These are phyloP conservation scores for Heritiera fomes DNA, from an alignment of 345 rosid species.

Conservation along the genomic window DNA sequence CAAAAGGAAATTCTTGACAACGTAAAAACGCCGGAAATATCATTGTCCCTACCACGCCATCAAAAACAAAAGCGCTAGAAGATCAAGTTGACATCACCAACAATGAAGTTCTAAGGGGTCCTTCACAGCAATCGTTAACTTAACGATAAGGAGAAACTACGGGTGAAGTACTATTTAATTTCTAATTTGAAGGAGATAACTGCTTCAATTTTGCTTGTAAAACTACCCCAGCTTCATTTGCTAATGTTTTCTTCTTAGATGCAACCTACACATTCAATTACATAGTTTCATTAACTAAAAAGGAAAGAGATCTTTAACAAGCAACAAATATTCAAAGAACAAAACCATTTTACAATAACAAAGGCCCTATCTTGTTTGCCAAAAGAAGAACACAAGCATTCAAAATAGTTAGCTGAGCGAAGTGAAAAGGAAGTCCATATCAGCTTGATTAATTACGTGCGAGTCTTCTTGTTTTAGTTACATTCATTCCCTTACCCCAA, in stretches of 20 bases:
- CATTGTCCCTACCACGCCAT: neutral
- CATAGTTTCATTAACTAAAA: neutral
- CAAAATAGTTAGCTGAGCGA: neutral
- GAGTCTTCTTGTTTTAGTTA: neutral
- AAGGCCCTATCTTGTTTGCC: neutral
- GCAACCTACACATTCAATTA: constrained; percentile 63
- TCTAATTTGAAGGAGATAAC: constrained; percentile 41
- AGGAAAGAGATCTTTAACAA: neutral
- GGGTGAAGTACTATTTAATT: no score
- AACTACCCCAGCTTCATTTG: constrained; percentile 78
- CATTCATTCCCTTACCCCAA: neutral
- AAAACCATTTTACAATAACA: neutral
- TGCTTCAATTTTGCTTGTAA: constrained; percentile 77
- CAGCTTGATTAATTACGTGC: neutral
- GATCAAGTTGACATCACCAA: constrained; percentile 14
- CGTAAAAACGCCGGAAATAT: neutral
- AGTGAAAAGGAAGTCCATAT: neutral
- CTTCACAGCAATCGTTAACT: neutral
- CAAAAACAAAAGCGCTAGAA: neutral
- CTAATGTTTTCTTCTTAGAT: constrained; percentile 77
- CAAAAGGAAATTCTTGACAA: neutral
- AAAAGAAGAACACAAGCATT: neutral
- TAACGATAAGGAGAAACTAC: neutral
- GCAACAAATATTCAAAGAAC: neutral
- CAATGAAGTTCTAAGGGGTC: neutral